Base-by-base conservation (phyloP, 73 alveolate species). In the Tetrahymena malaccensis region DNA sequence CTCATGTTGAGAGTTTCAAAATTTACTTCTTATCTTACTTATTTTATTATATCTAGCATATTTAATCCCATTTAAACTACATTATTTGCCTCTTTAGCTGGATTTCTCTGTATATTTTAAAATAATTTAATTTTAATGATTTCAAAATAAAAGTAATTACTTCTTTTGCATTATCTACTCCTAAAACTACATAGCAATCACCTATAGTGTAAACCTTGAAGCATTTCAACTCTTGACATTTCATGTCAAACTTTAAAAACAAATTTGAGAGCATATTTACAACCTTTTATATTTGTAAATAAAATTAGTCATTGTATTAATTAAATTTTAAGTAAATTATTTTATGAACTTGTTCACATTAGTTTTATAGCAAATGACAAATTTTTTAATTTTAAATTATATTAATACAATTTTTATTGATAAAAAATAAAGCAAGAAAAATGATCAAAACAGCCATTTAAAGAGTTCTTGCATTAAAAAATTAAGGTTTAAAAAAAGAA, bases 121-220 rank as follows among this genome's bases (percentile, higher is more conserved):
- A 9, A 70, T 11, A 31, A 70, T 35, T 35, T 27, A 70, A 27
- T 70, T 31, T 17, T 19, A 22, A 70, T 11, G 17, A 11, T 3
- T 27, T n/a, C 17, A 6, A 70, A 70, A 27, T 3, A 27, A 22
- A 35, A 2, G 17, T 3, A 70, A 70, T 70, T 70, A 70, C 89
- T 31, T 94, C 40, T 85, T 94, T 84, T 16, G 85, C 85, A 85
- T 94, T 94, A 58, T 95, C 94, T n/a, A 95, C 94, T 9, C 97
- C 97, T 93, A 95, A 44, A 4, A 95, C 97, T 85, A 95, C 97
- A 93, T 95, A 95, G 55, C 97, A 95, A 95, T 95, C 97, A 27
- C 97, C 97, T 85, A 95, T 95, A 10, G 97, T 95, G 37, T 95
- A 95, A 43, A 95, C 97, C 22, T 95, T 95, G 89, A 85, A 95